phyloP scores from a whole-genome alignment of 176 grass and related monocot genomes.

The Calamus simplicifolius region DNA sequence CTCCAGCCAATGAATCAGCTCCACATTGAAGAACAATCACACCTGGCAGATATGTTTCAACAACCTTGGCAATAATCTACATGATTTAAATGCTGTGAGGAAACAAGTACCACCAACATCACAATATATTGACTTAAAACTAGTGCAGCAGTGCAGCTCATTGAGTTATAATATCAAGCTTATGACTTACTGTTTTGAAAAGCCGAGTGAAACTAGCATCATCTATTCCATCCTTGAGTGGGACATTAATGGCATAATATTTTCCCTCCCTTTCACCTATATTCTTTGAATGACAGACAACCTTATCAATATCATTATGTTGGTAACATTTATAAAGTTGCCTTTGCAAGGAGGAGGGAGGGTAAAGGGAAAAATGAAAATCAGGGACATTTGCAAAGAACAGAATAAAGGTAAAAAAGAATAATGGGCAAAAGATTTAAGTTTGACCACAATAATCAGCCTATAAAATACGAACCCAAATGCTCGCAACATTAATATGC shows the following conservation, averaged over 20 bases:
- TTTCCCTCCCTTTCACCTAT: slow-evolving; percentile 95
- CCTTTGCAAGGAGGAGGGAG: not conserved
- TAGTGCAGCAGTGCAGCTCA: not conserved
- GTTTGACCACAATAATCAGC: too few species aligned
- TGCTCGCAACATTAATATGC: too few species aligned
- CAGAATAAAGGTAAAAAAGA: too few species aligned
- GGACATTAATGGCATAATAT: slow-evolving; percentile 96
- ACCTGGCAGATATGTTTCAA: slow-evolving; percentile 89
- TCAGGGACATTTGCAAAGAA: too few species aligned
- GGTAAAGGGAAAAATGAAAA: slow-evolving; percentile 11
- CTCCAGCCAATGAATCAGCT: slow-evolving; percentile 93
- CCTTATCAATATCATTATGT: not conserved
- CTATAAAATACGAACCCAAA: too few species aligned
- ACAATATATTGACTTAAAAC: not conserved
- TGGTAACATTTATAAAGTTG: not conserved
- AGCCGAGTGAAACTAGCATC: slow-evolving; percentile 82
- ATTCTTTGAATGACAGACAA: slow-evolving; percentile 39
- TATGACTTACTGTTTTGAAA: slow-evolving; percentile 58
- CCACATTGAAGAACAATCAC: slow-evolving; percentile 98
- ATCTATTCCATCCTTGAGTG: slow-evolving; percentile 99
- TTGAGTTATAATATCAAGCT: not conserved
- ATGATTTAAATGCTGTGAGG: slow-evolving; percentile 14
- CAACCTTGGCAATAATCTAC: slow-evolving; percentile 91
- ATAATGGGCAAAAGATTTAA: too few species aligned
- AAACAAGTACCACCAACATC: too few species aligned